Evolutionary conservation across 2,329 filamentous ascomycete species (phyloP).

Genomic region (Trichoderma harzianum): DNA sequence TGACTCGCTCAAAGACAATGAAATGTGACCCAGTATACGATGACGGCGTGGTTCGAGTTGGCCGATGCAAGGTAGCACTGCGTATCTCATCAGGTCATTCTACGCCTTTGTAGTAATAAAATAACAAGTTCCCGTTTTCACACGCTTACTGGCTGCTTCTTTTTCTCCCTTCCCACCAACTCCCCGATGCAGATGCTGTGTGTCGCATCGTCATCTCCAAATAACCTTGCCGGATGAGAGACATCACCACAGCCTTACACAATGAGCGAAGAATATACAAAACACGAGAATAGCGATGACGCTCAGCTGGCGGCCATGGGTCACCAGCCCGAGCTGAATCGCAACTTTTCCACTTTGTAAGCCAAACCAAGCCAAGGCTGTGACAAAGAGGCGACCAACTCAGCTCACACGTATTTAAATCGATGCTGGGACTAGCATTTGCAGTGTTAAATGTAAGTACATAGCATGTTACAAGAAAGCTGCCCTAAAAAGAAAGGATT

Average conservation of each 20-base stretch:
- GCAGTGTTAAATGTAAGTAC: slow-evolving; percentile 41
- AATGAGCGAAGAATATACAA: slow-evolving; percentile 20
- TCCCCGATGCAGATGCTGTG: neutral
- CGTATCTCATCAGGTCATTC: neutral
- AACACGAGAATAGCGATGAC: slow-evolving; percentile 23
- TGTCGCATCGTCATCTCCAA: neutral
- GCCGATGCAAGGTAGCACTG: neutral
- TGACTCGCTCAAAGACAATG: neutral
- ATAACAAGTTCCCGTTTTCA: neutral
- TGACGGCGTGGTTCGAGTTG: neutral
- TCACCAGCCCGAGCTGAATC: slow-evolving; percentile 26
- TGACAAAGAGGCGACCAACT: neutral
- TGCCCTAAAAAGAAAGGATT: neutral
- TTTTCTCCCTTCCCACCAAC: neutral
- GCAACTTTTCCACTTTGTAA: slow-evolving; percentile 28
- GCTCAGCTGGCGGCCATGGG: slow-evolving; percentile 28
- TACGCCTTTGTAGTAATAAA: neutral
- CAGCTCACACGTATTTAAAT: slow-evolving; percentile 14
- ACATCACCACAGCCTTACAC: neutral
- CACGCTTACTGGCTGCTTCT: neutral
- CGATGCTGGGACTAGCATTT: slow-evolving; percentile 44
- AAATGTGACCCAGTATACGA: neutral
- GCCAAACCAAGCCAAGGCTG: neutral
- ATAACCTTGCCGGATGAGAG: neutral
- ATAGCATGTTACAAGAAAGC: neutral